Conservation (phyloP, 2,329 filamentous ascomycete species). For the Lasiodiplodia sp. region DNA sequence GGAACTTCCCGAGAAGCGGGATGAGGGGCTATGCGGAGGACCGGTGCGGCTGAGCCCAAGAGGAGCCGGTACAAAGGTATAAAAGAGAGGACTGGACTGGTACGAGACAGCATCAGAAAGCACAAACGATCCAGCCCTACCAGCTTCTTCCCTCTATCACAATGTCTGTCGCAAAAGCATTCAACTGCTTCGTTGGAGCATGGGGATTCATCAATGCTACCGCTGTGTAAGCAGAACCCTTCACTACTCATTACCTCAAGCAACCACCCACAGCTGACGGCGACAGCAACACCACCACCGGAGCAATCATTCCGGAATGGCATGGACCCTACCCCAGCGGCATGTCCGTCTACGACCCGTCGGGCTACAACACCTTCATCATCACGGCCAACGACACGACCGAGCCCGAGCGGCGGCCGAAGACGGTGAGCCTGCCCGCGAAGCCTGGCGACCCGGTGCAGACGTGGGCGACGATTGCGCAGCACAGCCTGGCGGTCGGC, state of each 20-base stretch:
- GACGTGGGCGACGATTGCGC: neutral
- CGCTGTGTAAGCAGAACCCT: neutral
- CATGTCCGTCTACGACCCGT: slow-evolving; percentile 10
- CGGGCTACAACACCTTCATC: slow-evolving; percentile 11
- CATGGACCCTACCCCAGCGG: slow-evolving; percentile 16
- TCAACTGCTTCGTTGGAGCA: slow-evolving; percentile 4
- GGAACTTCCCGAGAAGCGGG: neutral
- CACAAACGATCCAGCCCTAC: neutral
- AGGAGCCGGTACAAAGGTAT: neutral
- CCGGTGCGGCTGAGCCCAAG: neutral
- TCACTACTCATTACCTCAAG: too few species aligned
- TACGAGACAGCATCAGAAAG: neutral
- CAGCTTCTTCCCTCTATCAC: too few species aligned
- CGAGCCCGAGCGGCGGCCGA: slow-evolving; percentile 3
- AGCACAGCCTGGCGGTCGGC: slow-evolving; percentile 8
- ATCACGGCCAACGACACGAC: slow-evolving; percentile 23
- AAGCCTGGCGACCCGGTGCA: neutral
- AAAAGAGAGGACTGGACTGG: neutral
- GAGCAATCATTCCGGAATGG: slow-evolving; percentile 14
- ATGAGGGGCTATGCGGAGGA: neutral
- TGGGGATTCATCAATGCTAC: slow-evolving; percentile 1
- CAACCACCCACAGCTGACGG: neutral
- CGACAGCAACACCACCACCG: slow-evolving; percentile 21
- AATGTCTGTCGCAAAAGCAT: neutral
- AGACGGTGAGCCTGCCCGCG: slow-evolving; percentile 1